Evolutionary conservation across 1,284 basidiomycete genomes (phyloP).

Genomic region (Neotropicomus parvogracilis): DNA sequence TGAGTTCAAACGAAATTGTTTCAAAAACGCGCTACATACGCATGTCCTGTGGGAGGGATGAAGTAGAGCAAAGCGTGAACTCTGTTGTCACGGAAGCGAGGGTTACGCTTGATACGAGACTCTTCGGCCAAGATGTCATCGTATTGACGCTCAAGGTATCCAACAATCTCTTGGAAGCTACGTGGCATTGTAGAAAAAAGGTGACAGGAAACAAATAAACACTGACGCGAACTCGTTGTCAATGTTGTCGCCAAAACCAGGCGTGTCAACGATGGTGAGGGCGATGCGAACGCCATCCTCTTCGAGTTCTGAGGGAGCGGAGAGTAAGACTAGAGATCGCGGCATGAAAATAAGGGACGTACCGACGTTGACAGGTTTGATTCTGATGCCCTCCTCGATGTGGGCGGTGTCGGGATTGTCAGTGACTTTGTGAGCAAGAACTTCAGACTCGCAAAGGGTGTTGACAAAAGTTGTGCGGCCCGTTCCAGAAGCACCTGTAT

Average conservation of each 20-base stretch:
- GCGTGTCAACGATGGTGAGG: slow-evolving; percentile 97
- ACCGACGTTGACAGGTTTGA: slow-evolving; percentile 95
- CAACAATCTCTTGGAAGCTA: slow-evolving; percentile 95
- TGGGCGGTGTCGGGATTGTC: slow-evolving; percentile 90
- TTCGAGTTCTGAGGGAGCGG: slow-evolving; percentile 73
- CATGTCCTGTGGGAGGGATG: slow-evolving; percentile 87
- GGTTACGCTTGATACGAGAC: slow-evolving; percentile 99
- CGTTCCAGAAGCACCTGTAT: slow-evolving; percentile 86
- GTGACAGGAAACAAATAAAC: slow-evolving; percentile 9
- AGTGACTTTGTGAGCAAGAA: slow-evolving; percentile 80
- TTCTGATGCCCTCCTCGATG: slow-evolving; percentile 91
- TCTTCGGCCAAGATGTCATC: slow-evolving; percentile 99
- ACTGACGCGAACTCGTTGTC: slow-evolving; percentile 97
- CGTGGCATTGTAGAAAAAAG: slow-evolving; percentile 8
- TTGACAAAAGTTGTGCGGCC: slow-evolving; percentile 98
- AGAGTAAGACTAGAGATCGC: slow-evolving; percentile 2
- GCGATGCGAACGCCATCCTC: slow-evolving; percentile 98
- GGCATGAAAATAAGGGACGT: slow-evolving; percentile 33
- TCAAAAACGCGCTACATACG: slow-evolving; percentile 42
- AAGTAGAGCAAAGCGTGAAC: slow-evolving; percentile 97
- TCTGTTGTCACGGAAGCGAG: slow-evolving; percentile 97
- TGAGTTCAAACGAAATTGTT: background rate
- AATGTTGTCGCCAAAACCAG: slow-evolving; percentile 98
- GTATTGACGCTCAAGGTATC: slow-evolving; percentile 97
- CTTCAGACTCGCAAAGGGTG: slow-evolving; percentile 93